Evolutionary conservation across 225 moss, liverwort and hornwort species (phyloP).

Genomic region (Polytrichum formosum): DNA sequence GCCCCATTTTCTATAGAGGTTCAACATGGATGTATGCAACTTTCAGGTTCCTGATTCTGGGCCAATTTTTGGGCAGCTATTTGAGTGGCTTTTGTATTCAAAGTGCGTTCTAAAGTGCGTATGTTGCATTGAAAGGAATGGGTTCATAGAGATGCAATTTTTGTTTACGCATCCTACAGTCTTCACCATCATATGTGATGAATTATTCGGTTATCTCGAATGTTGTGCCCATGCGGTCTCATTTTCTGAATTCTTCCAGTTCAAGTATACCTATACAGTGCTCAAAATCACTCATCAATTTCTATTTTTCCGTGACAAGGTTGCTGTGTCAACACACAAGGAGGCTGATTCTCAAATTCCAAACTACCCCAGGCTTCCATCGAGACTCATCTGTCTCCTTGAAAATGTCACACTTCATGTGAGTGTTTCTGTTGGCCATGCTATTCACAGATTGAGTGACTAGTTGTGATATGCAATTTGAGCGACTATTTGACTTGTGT

Average conservation of each 20-base stretch:
- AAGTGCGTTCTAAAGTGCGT: too few relatives aligned
- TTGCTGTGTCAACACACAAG: conserved; percentile 58
- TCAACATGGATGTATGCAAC: background rate
- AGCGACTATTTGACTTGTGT: background rate
- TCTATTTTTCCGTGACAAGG: conserved; percentile 12
- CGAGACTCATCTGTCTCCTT: conserved; percentile 52
- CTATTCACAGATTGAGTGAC: background rate
- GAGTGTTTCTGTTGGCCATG: conserved; percentile 7
- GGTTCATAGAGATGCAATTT: too few relatives aligned
- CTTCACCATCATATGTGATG: background rate
- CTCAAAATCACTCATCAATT: background rate
- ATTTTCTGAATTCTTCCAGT: background rate
- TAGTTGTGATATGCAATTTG: background rate
- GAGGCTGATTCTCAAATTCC: conserved; percentile 55
- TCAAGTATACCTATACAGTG: background rate
- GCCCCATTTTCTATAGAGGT: background rate
- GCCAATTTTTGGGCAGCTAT: too few relatives aligned
- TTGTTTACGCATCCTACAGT: background rate
- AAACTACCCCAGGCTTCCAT: conserved; percentile 48
- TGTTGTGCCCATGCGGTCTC: background rate
- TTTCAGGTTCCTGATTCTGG: too few relatives aligned
- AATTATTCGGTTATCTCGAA: background rate
- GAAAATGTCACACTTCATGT: conserved; percentile 66
- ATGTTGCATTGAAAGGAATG: too few relatives aligned
- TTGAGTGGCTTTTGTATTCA: too few relatives aligned